Base-by-base conservation (phyloP, 371 early-diverging fungal species). In the Quaeritorhiza haematococci region DNA sequence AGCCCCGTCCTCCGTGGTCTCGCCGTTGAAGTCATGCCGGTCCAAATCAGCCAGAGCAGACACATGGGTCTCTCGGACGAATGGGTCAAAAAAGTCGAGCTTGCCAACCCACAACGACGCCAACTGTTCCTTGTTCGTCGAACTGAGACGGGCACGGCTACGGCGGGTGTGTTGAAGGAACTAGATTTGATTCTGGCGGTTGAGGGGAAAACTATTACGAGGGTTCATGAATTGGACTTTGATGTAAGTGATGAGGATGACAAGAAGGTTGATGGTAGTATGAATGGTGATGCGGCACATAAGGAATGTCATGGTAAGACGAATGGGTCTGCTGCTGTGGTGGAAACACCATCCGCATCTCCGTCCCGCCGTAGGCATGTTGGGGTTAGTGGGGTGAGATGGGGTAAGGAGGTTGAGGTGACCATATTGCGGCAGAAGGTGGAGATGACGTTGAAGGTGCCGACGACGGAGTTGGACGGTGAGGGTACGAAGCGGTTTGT, bases 161-260 rank as follows among this genome's bases (percentile, higher is more conserved):
- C 84, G 0, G 76, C 84, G 24, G 67, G 71, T 56, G 73, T 83
- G 4, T 63, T 88, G 53, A 72, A 84, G 59, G 90, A 89, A 0
- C 89, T 93, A 32, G 96, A 96, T 63, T 69, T 94, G 27, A 75
- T 96, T n/a, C 70, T 94, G n/a, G 80, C 84, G 33, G 71, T 91
- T 30, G 75, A 90, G 49, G 89, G 87, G 23, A 56, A 74, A 15
- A 62, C 80, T 15, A 83, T 90, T 1, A 86, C 85, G 5, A 71
- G 86, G 4, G 84, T 92, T 75, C 66, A 70, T 24, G 87, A 92
- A 55, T 62, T 94, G 53, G 87, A 88, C 56, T 69, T 84, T 3
- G 76, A 80, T 30, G 78, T 52, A 19, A 21, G 27, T 45, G n/a
- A n/a, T n/a, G n/a, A n/a, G n/a, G n/a, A n/a, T n/a, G n/a, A n/a